Conservation (phyloP, 768 basidiomycete genomes). For the Tylopilus sp. region DNA sequence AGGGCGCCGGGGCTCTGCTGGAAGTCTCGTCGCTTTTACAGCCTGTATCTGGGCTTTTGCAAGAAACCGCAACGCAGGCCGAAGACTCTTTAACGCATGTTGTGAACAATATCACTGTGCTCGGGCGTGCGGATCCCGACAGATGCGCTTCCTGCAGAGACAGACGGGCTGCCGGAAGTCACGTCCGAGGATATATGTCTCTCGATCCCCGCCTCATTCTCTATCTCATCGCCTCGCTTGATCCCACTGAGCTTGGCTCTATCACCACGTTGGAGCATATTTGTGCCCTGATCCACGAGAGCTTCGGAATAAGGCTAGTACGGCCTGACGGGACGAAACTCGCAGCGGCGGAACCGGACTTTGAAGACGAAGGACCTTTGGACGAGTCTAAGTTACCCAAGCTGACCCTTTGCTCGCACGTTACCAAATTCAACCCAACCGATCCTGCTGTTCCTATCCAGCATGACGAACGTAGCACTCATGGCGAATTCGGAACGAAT, state of each 20-base stretch:
- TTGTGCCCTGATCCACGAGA: not conserved
- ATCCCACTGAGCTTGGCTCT: not conserved
- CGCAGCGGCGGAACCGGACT: not conserved
- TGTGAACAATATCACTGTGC: constrained; percentile 12
- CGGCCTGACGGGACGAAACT: constrained; percentile 9
- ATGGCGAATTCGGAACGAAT: not conserved
- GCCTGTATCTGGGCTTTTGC: not conserved
- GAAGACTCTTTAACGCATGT: not conserved
- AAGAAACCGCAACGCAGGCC: not conserved
- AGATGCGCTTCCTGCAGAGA: constrained; percentile 10
- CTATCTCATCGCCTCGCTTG: constrained; percentile 5
- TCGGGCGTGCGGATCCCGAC: constrained; percentile 2
- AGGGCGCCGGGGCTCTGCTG: not conserved
- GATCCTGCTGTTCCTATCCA: not conserved
- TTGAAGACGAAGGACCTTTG: not conserved
- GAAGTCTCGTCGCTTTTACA: not conserved
- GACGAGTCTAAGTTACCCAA: constrained; percentile 2
- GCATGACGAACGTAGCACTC: not conserved
- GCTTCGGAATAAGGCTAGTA: constrained; percentile 9
- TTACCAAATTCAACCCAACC: not conserved
- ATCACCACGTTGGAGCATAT: constrained; percentile 3
- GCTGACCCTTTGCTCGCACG: constrained; percentile 11
- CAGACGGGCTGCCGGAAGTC: constrained; percentile 3
- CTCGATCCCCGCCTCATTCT: constrained; percentile 13
- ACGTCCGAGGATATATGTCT: constrained; percentile 12